Base-by-base conservation (phyloP, 345 rosid species). In the Brassica incana region DNA sequence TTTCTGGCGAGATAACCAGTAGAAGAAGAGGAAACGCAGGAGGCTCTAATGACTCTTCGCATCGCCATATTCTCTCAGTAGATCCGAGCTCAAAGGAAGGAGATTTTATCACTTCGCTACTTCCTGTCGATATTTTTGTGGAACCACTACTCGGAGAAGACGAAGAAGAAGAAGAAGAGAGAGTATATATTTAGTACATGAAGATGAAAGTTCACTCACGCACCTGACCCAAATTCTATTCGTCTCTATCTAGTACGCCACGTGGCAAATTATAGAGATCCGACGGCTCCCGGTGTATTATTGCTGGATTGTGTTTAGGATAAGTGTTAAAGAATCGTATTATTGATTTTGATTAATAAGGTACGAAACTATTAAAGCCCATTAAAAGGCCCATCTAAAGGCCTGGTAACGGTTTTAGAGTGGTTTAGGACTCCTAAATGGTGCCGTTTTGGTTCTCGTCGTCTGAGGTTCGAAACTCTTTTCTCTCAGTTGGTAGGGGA, bases 11-110 rank as follows among this genome's bases (percentile, higher is more conserved):
- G 59, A 66, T 43, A 36, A 0, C 88, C 64, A 0, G 94, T 66
- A 8, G 88, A 76, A 18, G 70, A 63, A 8, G 90, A 85, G 6
- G 83, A 65, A 78, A 79, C 60, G 32, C 84, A 64, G 59, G 91
- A 64, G 59, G 91, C 81, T 52, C 74, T 54, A 33, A 86, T 86
- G 58, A 83, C 86, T 30, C 88, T 84, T 78, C 87, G 84, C 94
- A 87, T 88, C 38, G 92, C 89, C 92, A 88, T 85, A 0, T 63
- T 48, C 60, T 54, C 54, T 27, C 30, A 27, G 30, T 27, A 11
- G 77, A 65, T 78, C 71, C 2, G 23, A 8, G 43, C 14, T 65
- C 11, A 16, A n/a, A 45, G 14, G 68, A 20, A 72, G 74, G 67
- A 27, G 30, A 27, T 27, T 27, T 27, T 27, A 27, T 27, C 4